Conservation (phyloP, 1,284 basidiomycete species). For the Ustilago lituana region DNA sequence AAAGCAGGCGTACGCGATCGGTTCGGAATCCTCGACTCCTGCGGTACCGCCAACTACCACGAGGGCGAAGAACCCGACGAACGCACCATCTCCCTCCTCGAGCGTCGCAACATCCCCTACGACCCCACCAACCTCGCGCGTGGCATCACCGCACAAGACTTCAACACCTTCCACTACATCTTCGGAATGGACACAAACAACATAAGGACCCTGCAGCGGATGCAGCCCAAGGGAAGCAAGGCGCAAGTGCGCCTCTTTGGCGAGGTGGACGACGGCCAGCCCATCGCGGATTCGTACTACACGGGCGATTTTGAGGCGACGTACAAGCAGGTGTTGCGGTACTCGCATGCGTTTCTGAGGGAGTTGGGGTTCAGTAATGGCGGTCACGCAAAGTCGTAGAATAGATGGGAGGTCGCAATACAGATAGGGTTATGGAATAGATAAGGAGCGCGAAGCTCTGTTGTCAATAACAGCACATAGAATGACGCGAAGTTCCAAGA, state of each 20-base stretch:
- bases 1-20: slow-evolving; percentile 34
- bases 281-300: slow-evolving; percentile 68
- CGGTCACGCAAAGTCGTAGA: slow-evolving; percentile 10
- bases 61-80: slow-evolving; percentile 61
- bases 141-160: slow-evolving; percentile 67
- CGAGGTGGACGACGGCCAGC: slow-evolving; percentile 43
- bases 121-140: slow-evolving; percentile 65
- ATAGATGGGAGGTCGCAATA: too few relatives aligned
- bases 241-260: slow-evolving; percentile 58
- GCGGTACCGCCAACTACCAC: slow-evolving; percentile 62
- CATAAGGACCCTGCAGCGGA: slow-evolving; percentile 66
- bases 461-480: too few relatives aligned
- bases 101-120: slow-evolving; percentile 68
- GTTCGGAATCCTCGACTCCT: slow-evolving; percentile 59
- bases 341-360: slow-evolving; percentile 42
- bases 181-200: slow-evolving; percentile 70
- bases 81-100: slow-evolving; percentile 68
- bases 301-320: slow-evolving; percentile 69
- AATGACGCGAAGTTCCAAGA: too few relatives aligned
- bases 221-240: slow-evolving; percentile 59
- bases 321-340: slow-evolving; percentile 69
- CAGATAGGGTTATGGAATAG: too few relatives aligned
- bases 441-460: too few relatives aligned
- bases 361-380: slow-evolving; percentile 4
- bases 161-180: slow-evolving; percentile 69